Evolutionary conservation across 2,329 filamentous ascomycete species (phyloP).

Genomic region (Camptophora hylomeconis): DNA sequence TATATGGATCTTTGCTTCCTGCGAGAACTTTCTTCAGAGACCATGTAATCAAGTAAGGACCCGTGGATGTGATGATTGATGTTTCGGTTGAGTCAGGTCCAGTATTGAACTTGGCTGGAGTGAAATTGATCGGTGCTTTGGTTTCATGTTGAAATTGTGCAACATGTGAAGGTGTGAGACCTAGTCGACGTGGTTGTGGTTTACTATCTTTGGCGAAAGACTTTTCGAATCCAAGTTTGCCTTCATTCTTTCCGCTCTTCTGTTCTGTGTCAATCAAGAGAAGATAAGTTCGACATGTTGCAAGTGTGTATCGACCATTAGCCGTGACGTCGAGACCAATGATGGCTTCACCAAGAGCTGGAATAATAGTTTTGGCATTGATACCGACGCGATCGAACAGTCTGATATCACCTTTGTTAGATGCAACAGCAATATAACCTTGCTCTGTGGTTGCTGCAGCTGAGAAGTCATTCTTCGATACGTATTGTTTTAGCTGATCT

Average conservation of each 20-base stretch:
- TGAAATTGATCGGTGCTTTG: constrained; percentile 72
- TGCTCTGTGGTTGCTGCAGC: constrained; percentile 89
- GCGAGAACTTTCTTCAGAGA: constrained; percentile 77
- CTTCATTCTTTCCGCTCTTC: constrained; percentile 87
- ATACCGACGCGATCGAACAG: constrained; percentile 93
- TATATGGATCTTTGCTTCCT: constrained; percentile 76
- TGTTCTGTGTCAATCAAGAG: constrained; percentile 86
- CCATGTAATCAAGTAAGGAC: constrained; percentile 95
- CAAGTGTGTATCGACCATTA: constrained; percentile 89
- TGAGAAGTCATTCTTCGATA: constrained; percentile 94
- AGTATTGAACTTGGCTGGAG: constrained; percentile 85
- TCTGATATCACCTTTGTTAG: constrained; percentile 93
- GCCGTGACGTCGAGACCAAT: constrained; percentile 90
- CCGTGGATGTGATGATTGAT: constrained; percentile 91
- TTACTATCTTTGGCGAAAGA: constrained; percentile 85
- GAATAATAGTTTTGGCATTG: constrained; percentile 94
- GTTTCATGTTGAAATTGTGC: constrained; percentile 98
- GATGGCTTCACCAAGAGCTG: constrained; percentile 87
- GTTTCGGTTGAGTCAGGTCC: constrained; percentile 71
- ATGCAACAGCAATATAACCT: constrained; percentile 91
- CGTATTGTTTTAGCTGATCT: constrained; percentile 85
- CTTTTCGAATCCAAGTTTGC: constrained; percentile 95
- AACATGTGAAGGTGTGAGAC: constrained; percentile 78
- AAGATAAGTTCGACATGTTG: constrained; percentile 86
- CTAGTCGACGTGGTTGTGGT: constrained; percentile 81